Conservation (phyloP, 2,329 filamentous ascomycete genomes). For the Phyllosticta citribraziliensis region DNA sequence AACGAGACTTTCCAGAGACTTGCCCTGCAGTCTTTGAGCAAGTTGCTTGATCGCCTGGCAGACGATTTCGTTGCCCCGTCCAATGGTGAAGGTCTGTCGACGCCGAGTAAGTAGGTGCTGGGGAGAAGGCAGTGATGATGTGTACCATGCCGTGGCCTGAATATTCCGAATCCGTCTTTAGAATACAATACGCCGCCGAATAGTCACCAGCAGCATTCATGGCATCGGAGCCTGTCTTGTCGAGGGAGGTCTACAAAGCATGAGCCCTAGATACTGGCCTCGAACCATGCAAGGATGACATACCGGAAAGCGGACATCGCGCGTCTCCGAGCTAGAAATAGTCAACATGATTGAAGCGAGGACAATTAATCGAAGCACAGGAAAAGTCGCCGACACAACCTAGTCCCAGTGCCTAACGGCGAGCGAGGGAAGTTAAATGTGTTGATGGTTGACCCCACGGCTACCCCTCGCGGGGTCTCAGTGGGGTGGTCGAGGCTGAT, state of each 20-base stretch:
- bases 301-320: constrained; percentile 42
- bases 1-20: constrained; percentile 64
- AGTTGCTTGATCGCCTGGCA: constrained; percentile 75
- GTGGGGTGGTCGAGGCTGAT: constrained; percentile 8
- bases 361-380: no score
- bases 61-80: constrained; percentile 86
- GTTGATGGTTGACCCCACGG: constrained; percentile 4
- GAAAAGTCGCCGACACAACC: no score
- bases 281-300: constrained; percentile 10
- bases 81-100: constrained; percentile 64
- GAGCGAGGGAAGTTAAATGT: background rate
- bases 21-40: constrained; percentile 63
- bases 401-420: background rate
- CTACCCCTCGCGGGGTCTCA: background rate
- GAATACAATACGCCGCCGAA: constrained; percentile 86
- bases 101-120: constrained; percentile 4
- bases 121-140: background rate
- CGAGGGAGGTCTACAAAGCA: constrained; percentile 61
- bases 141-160: constrained; percentile 70
- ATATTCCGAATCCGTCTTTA: constrained; percentile 65
- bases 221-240: constrained; percentile 92
- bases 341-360: no score
- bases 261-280: background rate
- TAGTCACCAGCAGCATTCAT: constrained; percentile 95
- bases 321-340: constrained; percentile 36